Conservation (phyloP, 495 filamentous ascomycete genomes). For the Coniosporium apollinis region DNA sequence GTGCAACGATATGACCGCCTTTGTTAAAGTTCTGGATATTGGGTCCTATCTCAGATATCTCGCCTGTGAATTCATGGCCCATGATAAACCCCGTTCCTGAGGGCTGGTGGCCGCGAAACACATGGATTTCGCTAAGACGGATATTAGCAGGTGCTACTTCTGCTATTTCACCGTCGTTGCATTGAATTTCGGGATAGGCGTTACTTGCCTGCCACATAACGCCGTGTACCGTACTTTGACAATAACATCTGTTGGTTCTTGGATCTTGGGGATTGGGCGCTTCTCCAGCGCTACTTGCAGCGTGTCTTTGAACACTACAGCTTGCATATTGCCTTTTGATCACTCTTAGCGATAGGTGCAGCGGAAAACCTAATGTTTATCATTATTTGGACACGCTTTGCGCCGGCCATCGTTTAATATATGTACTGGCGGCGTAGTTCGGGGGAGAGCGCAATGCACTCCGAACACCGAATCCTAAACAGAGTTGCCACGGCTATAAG, state of each 20-base stretch:
- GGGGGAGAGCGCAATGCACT: too few species aligned
- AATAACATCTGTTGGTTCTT: neutral
- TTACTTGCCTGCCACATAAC: neutral
- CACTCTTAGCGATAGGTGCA: too few species aligned
- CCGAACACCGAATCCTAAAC: too few species aligned
- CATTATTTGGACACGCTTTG: too few species aligned
- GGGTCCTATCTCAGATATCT: neutral
- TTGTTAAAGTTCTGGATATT: neutral
- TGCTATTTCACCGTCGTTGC: neutral
- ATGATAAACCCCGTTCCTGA: neutral
- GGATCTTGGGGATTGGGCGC: neutral
- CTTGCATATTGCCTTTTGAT: too few species aligned
- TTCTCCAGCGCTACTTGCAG: neutral
- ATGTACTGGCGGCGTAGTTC: too few species aligned
- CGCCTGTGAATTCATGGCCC: slow-evolving; percentile 2
- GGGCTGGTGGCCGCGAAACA: neutral
- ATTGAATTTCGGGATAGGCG: slow-evolving; percentile 3
- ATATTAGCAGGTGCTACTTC: neutral
- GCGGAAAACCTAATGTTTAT: too few species aligned
- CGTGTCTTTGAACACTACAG: too few species aligned
- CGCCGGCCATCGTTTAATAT: too few species aligned
- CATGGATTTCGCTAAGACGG: neutral
- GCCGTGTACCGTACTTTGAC: neutral
- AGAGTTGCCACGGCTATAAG: too few species aligned
- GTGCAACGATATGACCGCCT: neutral